Percentiles rank a stretch among this genome's conserved stretches.
Conservation (phyloP, 2,329 filamentous ascomycete species). For the Colletotrichum navitas region DNA sequence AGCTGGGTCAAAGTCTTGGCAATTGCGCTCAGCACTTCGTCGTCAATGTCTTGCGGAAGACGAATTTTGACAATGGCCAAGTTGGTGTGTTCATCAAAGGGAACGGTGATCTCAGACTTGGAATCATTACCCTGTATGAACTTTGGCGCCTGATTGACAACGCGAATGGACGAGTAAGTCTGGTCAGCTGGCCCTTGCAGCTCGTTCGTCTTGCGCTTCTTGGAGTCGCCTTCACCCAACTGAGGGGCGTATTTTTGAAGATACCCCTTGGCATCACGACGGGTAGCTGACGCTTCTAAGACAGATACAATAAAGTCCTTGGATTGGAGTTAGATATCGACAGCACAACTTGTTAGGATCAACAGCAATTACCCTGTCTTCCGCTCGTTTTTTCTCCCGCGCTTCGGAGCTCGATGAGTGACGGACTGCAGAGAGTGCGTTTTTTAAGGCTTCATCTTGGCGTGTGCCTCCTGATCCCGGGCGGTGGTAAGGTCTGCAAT, state of each 20-base stretch:
- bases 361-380: conserved; percentile 58
- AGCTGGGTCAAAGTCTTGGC: conserved; percentile 88
- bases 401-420: conserved; percentile 37
- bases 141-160: conserved; percentile 50
- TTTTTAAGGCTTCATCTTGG: conserved; percentile 35
- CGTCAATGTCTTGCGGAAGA: conserved; percentile 77
- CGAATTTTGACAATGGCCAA: conserved; percentile 89
- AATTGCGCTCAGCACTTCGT: conserved; percentile 78
- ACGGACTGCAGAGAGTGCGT: conserved; percentile 34
- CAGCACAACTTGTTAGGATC: too few species aligned
- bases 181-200: conserved; percentile 20
- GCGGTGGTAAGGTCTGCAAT: conserved; percentile 35
- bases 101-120: conserved; percentile 11
- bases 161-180: conserved; percentile 46
- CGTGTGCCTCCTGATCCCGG: conserved; percentile 22
- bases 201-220: conserved; percentile 17
- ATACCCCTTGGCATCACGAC: conserved; percentile 92
- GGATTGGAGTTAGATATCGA: conserved; percentile 26
- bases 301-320: conserved; percentile 90
- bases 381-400: conserved; percentile 59
- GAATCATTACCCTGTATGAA: conserved; percentile 52
- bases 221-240: conserved; percentile 18
- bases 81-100: conserved; percentile 60
- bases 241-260: conserved; percentile 79
- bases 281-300: conserved; percentile 89